Base-by-base conservation (phyloP, 2,329 filamentous ascomycete species). In the Fusarium nurragi region DNA sequence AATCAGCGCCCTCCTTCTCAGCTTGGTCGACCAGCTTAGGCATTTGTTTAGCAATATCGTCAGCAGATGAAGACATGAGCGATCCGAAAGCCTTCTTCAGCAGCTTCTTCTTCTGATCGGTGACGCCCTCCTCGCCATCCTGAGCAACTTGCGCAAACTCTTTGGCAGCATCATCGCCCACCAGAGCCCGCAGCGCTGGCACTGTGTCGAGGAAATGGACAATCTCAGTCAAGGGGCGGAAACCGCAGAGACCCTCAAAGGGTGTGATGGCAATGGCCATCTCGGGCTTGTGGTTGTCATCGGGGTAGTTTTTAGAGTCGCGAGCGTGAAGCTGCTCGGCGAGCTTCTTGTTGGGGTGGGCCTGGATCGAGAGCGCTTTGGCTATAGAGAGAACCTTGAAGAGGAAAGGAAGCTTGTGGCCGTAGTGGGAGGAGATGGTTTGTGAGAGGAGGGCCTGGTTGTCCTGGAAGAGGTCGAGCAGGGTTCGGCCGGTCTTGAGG, bases 261-360 rank as follows among this genome's bases (percentile, higher is more conserved):
- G 93, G 90, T 1, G 95, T 98, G 72, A 99, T 90, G 63, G 95
- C 95, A 77, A 99, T 97, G 64, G 95, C 94, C 95, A 99, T 99
- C 80, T 99, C 95, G 30, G 95, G 95, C 81, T 99, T 99, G 84
- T 99, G 95, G 81, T 99, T 99, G 82, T 98, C 94, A 83, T 99
- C 93, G 56, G 94, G 95, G 76, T 99, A 99, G 82, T 99, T 96
- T 79, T 92, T 92, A 45, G 93, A 86, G 75, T 99, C 94, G 64
- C 85, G 88, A 36, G 88, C 86, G 77, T 98, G 95, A 26, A 99
- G 83, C 75, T 93, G 82, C 80, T 96, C 94, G 48, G 95, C 95
- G 14, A 81, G 89, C 79, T 91, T 92, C 86, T 97, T 97, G 82
- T 97, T 96, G 48, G 93, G 93, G 71, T 99, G 95, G 22, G 95